Conservation (phyloP, 176 grass and related monocot genomes). For the Canna indica region DNA sequence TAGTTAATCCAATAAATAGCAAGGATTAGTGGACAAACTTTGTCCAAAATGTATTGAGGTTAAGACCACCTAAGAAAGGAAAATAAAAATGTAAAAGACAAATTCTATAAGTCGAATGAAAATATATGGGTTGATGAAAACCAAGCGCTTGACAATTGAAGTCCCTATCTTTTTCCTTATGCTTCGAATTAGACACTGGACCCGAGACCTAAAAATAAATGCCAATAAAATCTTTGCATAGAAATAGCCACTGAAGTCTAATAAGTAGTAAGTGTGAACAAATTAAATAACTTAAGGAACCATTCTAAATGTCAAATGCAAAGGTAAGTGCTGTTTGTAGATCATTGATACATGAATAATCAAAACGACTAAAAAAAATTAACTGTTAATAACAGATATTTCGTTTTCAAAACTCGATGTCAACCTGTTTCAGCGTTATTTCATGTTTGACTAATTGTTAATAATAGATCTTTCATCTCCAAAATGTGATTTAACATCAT, state of each 20-base stretch:
- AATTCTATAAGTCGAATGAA: not conserved
- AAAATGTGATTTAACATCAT: too few species aligned
- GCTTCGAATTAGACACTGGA: not conserved
- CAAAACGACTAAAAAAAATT: not conserved
- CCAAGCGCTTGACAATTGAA: not conserved
- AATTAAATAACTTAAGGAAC: too few species aligned
- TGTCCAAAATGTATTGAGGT: not conserved
- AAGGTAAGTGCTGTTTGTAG: not conserved
- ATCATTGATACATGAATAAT: not conserved
- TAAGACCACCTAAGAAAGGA: not conserved
- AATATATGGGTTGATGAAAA: not conserved
- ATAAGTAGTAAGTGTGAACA: too few species aligned
- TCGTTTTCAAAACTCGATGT: not conserved
- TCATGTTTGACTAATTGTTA: too few species aligned
- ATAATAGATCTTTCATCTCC: too few species aligned
- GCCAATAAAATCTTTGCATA: not conserved
- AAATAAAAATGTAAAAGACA: not conserved
- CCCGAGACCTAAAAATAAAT: too few species aligned
- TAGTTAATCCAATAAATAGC: not conserved
- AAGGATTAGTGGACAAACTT: not conserved
- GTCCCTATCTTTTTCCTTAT: too few species aligned
- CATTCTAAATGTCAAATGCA: too few species aligned
- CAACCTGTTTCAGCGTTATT: too few species aligned
- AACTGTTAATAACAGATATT: not conserved
- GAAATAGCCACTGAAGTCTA: too few species aligned